Conservation (phyloP, 2,329 filamentous ascomycete species). For the Aspergillus fructus region DNA sequence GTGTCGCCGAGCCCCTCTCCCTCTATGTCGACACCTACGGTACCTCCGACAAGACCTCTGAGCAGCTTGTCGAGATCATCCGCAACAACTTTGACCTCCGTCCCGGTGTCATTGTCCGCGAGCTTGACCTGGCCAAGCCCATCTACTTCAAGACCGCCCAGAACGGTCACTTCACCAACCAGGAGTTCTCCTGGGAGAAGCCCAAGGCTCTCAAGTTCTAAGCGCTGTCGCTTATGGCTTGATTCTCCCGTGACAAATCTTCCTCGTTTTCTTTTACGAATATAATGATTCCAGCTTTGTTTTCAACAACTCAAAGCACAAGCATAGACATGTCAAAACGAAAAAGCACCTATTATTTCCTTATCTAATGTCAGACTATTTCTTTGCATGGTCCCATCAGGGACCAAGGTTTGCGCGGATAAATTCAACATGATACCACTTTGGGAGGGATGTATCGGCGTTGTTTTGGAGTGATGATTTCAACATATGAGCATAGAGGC, state of each 20-base stretch:
- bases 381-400: slow-evolving; percentile 38
- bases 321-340: slow-evolving; percentile 39
- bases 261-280: slow-evolving; percentile 38
- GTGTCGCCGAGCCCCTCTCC: slow-evolving; percentile 95
- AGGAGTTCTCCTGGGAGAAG: slow-evolving; percentile 97
- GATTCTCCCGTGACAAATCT: slow-evolving; percentile 16
- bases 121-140: slow-evolving; percentile 90
- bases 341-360: slow-evolving; percentile 29
- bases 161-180: slow-evolving; percentile 99
- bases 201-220: slow-evolving; percentile 93
- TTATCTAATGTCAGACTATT: slow-evolving; percentile 31
- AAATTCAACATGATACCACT: slow-evolving; percentile 53
- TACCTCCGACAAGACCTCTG: slow-evolving; percentile 82
- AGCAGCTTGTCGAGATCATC: slow-evolving; percentile 95
- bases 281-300: slow-evolving; percentile 48
- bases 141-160: slow-evolving; percentile 99
- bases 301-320: slow-evolving; percentile 53
- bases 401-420: slow-evolving; percentile 39
- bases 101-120: slow-evolving; percentile 97
- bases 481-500: slow-evolving; percentile 34
- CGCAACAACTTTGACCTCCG: slow-evolving; percentile 95
- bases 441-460: slow-evolving; percentile 42
- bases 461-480: slow-evolving; percentile 38
- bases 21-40: slow-evolving; percentile 98
- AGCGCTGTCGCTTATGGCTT: slow-evolving; percentile 34